phyloP scores from a whole-genome alignment of 2,329 filamentous ascomycete genomes.

The Talaromyces islandicus region DNA sequence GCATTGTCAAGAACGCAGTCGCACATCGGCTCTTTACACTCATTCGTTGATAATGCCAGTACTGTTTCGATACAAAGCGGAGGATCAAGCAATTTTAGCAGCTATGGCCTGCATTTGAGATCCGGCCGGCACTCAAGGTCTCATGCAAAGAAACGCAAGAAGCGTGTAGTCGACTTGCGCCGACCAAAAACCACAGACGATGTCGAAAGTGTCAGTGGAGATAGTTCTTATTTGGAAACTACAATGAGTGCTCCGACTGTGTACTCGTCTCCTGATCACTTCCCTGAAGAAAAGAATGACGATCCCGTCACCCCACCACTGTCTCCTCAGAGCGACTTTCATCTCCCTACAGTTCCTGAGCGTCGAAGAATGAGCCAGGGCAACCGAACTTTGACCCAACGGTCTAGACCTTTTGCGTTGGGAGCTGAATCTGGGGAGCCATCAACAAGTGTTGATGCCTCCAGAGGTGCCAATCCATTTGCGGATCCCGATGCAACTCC shows the following conservation, averaged over 20 bases:
- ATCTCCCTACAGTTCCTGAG: conserved; percentile 30
- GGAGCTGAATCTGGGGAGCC: conserved; percentile 18
- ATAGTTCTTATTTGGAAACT: conserved; percentile 33
- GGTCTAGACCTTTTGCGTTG: conserved; percentile 16
- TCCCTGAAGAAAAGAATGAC: conserved; percentile 55
- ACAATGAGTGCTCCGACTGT: conserved; percentile 40
- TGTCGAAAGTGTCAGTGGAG: conserved; percentile 36
- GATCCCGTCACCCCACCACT: conserved; percentile 49
- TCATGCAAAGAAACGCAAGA: conserved; percentile 41
- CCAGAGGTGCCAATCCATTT: conserved; percentile 8
- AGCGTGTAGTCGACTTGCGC: conserved; percentile 44
- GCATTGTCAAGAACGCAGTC: conserved; percentile 60
- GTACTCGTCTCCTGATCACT: conserved; percentile 49
- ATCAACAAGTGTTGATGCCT: conserved; percentile 17
- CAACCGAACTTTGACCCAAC: conserved; percentile 20
- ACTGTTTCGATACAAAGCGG: conserved; percentile 62
- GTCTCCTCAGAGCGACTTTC: conserved; percentile 35
- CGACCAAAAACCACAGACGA: conserved; percentile 37
- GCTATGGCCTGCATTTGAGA: conserved; percentile 34
- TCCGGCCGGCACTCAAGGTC: conserved; percentile 39
- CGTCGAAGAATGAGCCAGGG: conserved; percentile 23
- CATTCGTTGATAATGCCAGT: conserved; percentile 67
- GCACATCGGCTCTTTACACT: conserved; percentile 60
- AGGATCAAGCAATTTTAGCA: conserved; percentile 31
- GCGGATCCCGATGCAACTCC: conserved; percentile 29